These are phyloP conservation scores for Saccharomyces paradoxus DNA, from an alignment of 805 yeast genomes.

Conservation along the genomic window DNA sequence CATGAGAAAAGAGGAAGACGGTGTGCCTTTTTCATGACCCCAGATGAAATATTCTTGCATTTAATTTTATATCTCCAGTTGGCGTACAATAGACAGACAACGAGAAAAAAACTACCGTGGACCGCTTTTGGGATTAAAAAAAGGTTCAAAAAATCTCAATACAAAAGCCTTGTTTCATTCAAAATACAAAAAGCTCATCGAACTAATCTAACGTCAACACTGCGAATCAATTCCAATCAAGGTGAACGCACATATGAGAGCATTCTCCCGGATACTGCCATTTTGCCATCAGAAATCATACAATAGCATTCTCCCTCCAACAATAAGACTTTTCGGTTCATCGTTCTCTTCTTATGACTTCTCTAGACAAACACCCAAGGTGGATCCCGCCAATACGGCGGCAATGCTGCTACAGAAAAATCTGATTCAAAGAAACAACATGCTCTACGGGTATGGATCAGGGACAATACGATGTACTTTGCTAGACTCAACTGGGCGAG, in stretches of 20 bases:
- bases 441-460: constrained; percentile 27
- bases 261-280: not conserved
- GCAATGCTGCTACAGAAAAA: constrained; percentile 33
- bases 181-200: not conserved
- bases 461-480: constrained; percentile 67
- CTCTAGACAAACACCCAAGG: not conserved
- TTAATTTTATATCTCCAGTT: not conserved
- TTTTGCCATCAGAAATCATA: not conserved
- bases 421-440: constrained; percentile 31
- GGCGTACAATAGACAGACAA: not conserved
- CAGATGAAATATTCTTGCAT: no score
- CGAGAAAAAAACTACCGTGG: not conserved
- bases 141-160: not conserved
- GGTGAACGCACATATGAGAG: not conserved
- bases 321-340: not conserved
- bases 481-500: constrained; percentile 61
- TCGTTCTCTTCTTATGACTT: not conserved
- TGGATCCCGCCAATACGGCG: constrained; percentile 10
- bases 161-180: not conserved
- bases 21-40: not conserved
- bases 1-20: no score
- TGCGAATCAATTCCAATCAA: not conserved
- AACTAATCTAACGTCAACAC: not conserved
- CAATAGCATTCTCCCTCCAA: not conserved
- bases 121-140: not conserved